Base-by-base conservation (phyloP, 208 protist species). In the Porcisia hertigi region DNA sequence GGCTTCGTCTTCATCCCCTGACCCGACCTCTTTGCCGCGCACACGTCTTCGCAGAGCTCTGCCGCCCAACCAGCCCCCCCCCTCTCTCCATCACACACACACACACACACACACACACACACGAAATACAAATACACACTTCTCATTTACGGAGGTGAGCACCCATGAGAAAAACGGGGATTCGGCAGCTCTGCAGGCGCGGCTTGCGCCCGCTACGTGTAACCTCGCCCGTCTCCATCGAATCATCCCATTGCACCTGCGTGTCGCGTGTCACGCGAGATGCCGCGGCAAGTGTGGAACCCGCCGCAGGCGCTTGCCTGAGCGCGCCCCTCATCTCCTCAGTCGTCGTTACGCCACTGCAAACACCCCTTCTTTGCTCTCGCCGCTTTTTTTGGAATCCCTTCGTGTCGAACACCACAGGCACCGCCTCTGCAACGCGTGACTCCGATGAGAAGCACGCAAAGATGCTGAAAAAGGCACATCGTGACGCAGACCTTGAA, bases 371-470 rank as follows among this genome's bases (percentile, higher is more conserved):
- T 54, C 2, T 34, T 20, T 63, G 58, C 20, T n/a, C 59, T 36
- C 81, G 63, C 36, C 80, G 85, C 39, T 43, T 30, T 64, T 83
- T 91, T 65, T 93, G 88, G 86, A 89, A 87, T 69, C 77, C 80
- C 4, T 93, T 93, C 72, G 63, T 79, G 39, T 69, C 25, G 25
- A 72, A 57, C 18, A 59, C 34, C 0, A 58, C 23, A 52, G 20
- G 2, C 45, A 3, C 3, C 43, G 3, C 59, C 30, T 41, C n/a
- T n/a, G 41, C 57, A n/a, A 12, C 54, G 34, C 45, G 20, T 58
- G 55, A 60, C 52, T 8, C 77, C 20, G 76, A 64, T 49, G 63
- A 75, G 36, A 80, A 88, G 75, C 83, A 88, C 75, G 75, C 82
- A 45, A 75, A 79, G 39, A 83, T 90, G 58, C 57, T 87, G 36